Evolutionary conservation across 1,139 yeast species (phyloP).

Genomic region (Debaryomyces nepalensis): DNA sequence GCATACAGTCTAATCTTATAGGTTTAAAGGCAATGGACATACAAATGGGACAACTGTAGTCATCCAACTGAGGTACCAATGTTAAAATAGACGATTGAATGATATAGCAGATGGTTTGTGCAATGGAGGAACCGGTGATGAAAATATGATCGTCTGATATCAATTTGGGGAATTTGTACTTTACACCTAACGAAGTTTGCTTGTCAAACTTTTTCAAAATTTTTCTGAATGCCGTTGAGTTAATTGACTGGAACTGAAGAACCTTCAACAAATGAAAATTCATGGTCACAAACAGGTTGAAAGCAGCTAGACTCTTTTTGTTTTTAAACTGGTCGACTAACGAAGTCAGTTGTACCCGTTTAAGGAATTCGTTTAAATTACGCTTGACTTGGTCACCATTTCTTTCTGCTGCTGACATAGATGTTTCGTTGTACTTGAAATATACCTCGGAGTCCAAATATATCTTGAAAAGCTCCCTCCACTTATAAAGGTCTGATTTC

Average conservation of each 20-base stretch:
- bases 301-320: constrained; percentile 52
- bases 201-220: constrained; percentile 77
- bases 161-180: constrained; percentile 50
- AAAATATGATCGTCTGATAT: constrained; percentile 51
- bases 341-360: constrained; percentile 46
- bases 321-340: constrained; percentile 51
- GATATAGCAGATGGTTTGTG: constrained; percentile 58
- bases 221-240: constrained; percentile 65
- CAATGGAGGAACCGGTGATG: constrained; percentile 53
- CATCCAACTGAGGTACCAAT: constrained; percentile 73
- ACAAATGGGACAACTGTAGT: constrained; percentile 75
- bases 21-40: constrained; percentile 73
- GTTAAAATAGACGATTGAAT: constrained; percentile 59
- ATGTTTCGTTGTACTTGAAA: constrained; percentile 57
- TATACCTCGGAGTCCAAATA: constrained; percentile 72
- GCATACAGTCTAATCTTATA: constrained; percentile 63
- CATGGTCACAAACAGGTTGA: constrained; percentile 53
- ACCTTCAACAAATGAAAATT: constrained; percentile 62
- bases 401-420: constrained; percentile 44
- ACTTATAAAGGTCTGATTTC: constrained; percentile 63
- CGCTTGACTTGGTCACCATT: constrained; percentile 42
- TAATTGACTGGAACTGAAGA: constrained; percentile 64
- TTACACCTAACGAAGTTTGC: constrained; percentile 62
- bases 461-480: constrained; percentile 70
- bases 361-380: constrained; percentile 47